phyloP scores from a whole-genome alignment of 164 flowering plant species.

The Paratinospora sagittata region DNA sequence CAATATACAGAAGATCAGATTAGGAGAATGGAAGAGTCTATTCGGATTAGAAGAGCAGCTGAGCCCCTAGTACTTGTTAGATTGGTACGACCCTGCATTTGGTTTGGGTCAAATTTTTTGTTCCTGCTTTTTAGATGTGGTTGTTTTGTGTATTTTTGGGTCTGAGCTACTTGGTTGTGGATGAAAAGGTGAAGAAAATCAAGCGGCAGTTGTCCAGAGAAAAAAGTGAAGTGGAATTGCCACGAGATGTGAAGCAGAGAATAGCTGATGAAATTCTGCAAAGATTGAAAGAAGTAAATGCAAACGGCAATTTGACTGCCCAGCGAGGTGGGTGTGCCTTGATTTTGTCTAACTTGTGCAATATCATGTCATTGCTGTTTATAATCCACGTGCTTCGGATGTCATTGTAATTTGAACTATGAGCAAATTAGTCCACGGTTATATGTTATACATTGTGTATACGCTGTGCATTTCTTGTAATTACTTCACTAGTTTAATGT shows the following conservation, averaged over 20 bases:
- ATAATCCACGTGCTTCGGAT: neutral
- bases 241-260: conserved; percentile 48
- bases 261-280: conserved; percentile 56
- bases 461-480: too few species aligned
- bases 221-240: conserved; percentile 28
- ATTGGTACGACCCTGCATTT: conserved; percentile 45
- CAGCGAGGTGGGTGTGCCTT: conserved; percentile 54
- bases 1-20: conserved; percentile 74
- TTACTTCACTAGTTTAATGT: neutral
- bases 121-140: conserved; percentile 1
- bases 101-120: neutral
- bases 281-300: conserved; percentile 44
- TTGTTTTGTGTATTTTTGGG: neutral
- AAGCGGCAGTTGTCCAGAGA: conserved; percentile 31
- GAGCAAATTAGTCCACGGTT: neutral
- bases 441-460: neutral
- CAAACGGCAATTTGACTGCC: conserved; percentile 33
- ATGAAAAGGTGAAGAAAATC: conserved; percentile 45
- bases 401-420: neutral
- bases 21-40: conserved; percentile 77
- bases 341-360: neutral
- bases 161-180: conserved; percentile 7
- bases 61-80: conserved; percentile 62
- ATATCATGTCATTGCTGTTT: neutral
- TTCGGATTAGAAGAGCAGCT: conserved; percentile 54